Conservation (phyloP, 2,329 filamentous ascomycete species). For the Phialophora macrospora region DNA sequence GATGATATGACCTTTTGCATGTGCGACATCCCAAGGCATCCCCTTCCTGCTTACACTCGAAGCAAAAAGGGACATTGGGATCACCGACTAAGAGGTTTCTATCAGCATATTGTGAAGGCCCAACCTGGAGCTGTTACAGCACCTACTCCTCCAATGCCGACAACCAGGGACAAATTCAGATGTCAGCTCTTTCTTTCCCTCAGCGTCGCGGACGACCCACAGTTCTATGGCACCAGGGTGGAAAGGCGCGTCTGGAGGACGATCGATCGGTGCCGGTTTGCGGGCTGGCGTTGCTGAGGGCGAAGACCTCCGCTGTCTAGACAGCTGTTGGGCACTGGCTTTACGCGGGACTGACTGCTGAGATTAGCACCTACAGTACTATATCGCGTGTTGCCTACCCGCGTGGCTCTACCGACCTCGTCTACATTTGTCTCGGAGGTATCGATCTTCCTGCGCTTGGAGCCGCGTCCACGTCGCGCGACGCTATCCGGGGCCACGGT, state of each 20-base stretch:
- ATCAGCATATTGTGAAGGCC: conserved; percentile 1
- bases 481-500: conserved; percentile 3
- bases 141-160: conserved; percentile 16
- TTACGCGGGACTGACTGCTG: conserved; percentile 11
- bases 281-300: background rate
- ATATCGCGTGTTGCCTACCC: background rate
- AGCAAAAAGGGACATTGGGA: conserved; percentile 8
- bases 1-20: conserved; percentile 13
- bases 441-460: conserved; percentile 17
- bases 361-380: conserved; percentile 3
- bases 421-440: background rate
- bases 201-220: conserved; percentile 10
- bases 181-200: conserved; percentile 16
- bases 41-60: conserved; percentile 12
- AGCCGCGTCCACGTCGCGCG: conserved; percentile 7
- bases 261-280: background rate
- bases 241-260: conserved; percentile 17
- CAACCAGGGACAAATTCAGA: conserved; percentile 14
- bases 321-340: background rate
- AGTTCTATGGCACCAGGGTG: background rate
- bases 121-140: background rate
- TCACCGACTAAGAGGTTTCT: conserved; percentile 6
- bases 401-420: background rate
- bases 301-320: background rate
- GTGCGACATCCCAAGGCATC: conserved; percentile 12